phyloP scores from a whole-genome alignment of 495 filamentous ascomycete species.

The Penicillium goetzii region DNA sequence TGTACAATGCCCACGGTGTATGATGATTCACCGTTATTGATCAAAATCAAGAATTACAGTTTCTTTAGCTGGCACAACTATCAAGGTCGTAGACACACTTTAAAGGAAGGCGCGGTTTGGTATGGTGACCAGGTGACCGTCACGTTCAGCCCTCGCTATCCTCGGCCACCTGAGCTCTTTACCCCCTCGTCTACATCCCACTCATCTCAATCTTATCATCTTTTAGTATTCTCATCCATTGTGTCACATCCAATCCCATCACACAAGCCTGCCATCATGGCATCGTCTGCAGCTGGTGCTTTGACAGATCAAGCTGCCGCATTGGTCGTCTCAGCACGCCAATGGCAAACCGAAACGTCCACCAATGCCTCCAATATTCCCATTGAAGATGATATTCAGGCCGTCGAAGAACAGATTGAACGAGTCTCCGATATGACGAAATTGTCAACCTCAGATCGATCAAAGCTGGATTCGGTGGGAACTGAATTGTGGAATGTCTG shows the following conservation, averaged over 20 bases:
- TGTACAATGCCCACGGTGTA: slow-evolving; percentile 7
- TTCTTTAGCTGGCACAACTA: background rate
- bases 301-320: background rate
- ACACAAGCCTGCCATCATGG: background rate
- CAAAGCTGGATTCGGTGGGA: slow-evolving; percentile 38
- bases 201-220: background rate
- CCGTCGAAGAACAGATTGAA: slow-evolving; percentile 1
- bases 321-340: background rate
- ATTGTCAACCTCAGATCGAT: background rate
- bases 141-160: background rate
- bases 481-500: slow-evolving; percentile 43
- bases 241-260: background rate
- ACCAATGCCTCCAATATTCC: background rate
- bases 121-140: background rate
- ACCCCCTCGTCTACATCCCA: background rate
- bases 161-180: background rate
- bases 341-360: background rate
- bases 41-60: background rate
- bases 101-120: background rate
- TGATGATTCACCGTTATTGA: background rate
- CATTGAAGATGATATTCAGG: background rate
- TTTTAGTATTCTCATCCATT: background rate
- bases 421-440: background rate
- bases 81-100: background rate
- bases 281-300: background rate